A percentile compares a stretch with the other conserved stretches of the same genome.
phyloP scores from a whole-genome alignment of 305 asterid species.

The Striga hermonthica region DNA sequence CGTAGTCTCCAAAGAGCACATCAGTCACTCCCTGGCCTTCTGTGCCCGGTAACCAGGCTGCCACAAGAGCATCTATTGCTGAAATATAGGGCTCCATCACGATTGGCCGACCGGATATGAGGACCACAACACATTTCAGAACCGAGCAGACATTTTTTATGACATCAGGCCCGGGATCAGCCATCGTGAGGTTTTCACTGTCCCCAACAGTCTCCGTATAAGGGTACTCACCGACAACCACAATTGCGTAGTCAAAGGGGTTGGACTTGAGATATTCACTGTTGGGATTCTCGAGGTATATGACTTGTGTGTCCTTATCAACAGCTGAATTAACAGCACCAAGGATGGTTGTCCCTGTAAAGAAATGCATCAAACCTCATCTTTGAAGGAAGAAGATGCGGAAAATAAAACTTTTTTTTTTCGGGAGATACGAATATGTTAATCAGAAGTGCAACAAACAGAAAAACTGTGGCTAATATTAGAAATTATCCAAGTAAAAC shows the following conservation, averaged over 20 bases:
- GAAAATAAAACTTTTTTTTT: slow-evolving; percentile 39
- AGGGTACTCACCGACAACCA: slow-evolving; percentile 79
- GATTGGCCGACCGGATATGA: slow-evolving; percentile 75
- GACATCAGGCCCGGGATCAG: slow-evolving; percentile 72
- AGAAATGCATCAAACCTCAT: slow-evolving; percentile 19
- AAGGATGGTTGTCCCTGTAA: slow-evolving; percentile 77
- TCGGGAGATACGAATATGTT: slow-evolving; percentile 1
- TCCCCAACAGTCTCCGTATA: slow-evolving; percentile 84
- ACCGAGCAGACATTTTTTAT: slow-evolving; percentile 62
- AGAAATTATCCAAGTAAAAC: not conserved
- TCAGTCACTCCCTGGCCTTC: slow-evolving; percentile 92
- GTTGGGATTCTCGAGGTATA: slow-evolving; percentile 64
- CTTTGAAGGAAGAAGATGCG: not conserved
- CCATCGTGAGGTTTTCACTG: slow-evolving; percentile 64
- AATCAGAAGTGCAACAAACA: too few relatives aligned
- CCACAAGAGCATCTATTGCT: slow-evolving; percentile 71
- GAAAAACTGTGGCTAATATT: not conserved
- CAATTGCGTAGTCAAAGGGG: slow-evolving; percentile 68
- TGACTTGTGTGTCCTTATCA: slow-evolving; percentile 55
- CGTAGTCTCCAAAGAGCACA: slow-evolving; percentile 78
- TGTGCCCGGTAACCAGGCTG: slow-evolving; percentile 93
- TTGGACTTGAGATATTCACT: slow-evolving; percentile 49
- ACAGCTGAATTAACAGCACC: slow-evolving; percentile 61
- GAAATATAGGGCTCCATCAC: slow-evolving; percentile 65
- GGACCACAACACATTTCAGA: slow-evolving; percentile 62